These are phyloP conservation scores for Sparassis latifolia DNA, from an alignment of 1,284 basidiomycete genomes.

Conservation along the genomic window DNA sequence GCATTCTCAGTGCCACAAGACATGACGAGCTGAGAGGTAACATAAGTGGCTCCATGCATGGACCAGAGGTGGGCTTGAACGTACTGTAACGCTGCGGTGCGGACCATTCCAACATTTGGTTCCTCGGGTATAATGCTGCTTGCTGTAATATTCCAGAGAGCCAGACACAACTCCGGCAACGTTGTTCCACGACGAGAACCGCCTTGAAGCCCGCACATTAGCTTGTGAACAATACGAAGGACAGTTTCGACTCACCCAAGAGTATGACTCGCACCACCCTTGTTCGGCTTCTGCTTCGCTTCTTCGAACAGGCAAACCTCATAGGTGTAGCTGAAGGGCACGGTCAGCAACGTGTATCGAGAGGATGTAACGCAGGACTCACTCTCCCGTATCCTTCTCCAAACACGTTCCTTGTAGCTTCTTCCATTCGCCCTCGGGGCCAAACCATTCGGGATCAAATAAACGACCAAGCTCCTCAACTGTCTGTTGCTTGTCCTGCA, in stretches of 20 bases:
- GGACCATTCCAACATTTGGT: slow-evolving; percentile 98
- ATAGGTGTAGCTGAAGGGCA: slow-evolving; percentile 75
- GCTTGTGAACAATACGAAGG: not conserved
- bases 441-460: slow-evolving; percentile 65
- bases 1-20: slow-evolving; percentile 85
- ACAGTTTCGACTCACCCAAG: slow-evolving; percentile 63
- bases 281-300: slow-evolving; percentile 84
- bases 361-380: slow-evolving; percentile 27
- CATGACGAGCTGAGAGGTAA: slow-evolving; percentile 63
- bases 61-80: slow-evolving; percentile 18
- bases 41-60: too few relatives aligned
- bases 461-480: slow-evolving; percentile 54
- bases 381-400: slow-evolving; percentile 84
- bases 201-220: slow-evolving; percentile 33
- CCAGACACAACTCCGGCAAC: slow-evolving; percentile 49
- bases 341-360: not conserved
- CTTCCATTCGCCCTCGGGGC: slow-evolving; percentile 90
- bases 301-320: slow-evolving; percentile 93
- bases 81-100: slow-evolving; percentile 71
- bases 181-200: slow-evolving; percentile 74
- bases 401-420: slow-evolving; percentile 85
- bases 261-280: slow-evolving; percentile 72
- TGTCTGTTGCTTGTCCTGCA: slow-evolving; percentile 42
- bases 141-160: slow-evolving; percentile 69
- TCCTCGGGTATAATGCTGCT: slow-evolving; percentile 79